These are phyloP conservation scores for Cystoderma amianthinum DNA, from an alignment of 768 basidiomycete genomes.

Conservation along the genomic window DNA sequence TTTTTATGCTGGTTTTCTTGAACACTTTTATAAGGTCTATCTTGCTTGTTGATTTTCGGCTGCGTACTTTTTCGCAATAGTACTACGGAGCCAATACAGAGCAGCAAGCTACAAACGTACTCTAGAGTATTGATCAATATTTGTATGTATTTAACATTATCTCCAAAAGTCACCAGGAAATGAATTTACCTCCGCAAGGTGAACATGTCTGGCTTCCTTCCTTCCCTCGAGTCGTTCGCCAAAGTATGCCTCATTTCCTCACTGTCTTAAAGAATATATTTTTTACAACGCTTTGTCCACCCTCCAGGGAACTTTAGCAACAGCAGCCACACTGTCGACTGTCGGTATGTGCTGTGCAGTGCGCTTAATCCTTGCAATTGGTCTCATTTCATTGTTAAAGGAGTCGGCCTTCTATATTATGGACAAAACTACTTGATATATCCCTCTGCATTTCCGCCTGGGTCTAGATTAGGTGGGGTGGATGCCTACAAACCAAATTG, in stretches of 20 bases:
- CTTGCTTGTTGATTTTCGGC: no score
- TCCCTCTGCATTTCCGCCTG: slow-evolving; percentile 73
- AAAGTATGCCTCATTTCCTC: neutral
- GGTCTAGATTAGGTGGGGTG: slow-evolving; percentile 66
- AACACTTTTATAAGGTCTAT: no score
- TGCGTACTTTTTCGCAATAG: no score
- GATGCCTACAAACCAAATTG: neutral
- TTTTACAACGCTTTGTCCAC: no score
- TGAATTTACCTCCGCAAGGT: no score
- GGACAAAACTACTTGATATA: slow-evolving; percentile 90
- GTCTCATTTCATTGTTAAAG: slow-evolving; percentile 21
- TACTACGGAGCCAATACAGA: no score
- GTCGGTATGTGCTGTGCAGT: slow-evolving; percentile 26
- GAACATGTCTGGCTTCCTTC: slow-evolving; percentile 2
- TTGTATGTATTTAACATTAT: no score
- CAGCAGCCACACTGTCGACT: slow-evolving; percentile 50
- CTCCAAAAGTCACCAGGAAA: no score
- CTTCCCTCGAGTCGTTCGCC: slow-evolving; percentile 1
- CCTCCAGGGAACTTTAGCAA: slow-evolving; percentile 44
- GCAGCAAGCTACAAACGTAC: no score
- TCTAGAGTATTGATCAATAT: no score
- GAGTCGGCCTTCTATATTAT: slow-evolving; percentile 71
- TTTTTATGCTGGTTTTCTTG: no score
- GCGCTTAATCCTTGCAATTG: neutral
- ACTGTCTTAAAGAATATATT: no score